Percentiles rank a stretch among this genome's conserved stretches.
Evolutionary conservation across 345 rosid genomes (phyloP).

Genomic region (Populus nigra): DNA sequence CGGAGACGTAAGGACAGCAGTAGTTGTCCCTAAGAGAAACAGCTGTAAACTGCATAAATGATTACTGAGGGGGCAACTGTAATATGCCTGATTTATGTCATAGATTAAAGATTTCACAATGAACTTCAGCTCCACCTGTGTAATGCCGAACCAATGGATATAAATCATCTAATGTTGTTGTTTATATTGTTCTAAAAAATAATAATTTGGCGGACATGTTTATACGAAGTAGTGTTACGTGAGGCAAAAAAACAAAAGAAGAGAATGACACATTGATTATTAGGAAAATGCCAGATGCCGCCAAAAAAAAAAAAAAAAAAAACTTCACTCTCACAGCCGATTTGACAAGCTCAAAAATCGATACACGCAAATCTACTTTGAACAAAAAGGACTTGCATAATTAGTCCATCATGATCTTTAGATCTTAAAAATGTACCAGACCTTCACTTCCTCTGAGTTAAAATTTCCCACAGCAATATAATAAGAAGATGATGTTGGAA

Average conservation of each 20-base stretch:
- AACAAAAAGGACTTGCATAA: neutral
- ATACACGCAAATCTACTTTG: neutral
- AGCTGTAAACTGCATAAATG: conserved; percentile 36
- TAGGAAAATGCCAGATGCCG: neutral
- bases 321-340: neutral
- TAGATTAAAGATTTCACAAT: conserved; percentile 35
- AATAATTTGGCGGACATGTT: neutral
- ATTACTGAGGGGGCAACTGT: conserved; percentile 37
- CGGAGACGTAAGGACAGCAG: conserved; percentile 50
- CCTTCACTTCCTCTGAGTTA: conserved; percentile 54
- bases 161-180: conserved; percentile 1
- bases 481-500: conserved; percentile 37
- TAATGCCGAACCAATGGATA: conserved; percentile 1
- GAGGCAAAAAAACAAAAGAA: neutral
- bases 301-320: too few species aligned
- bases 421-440: conserved; percentile 14
- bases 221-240: neutral
- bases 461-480: conserved; percentile 51
- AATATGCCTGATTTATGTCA: conserved; percentile 42
- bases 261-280: neutral
- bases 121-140: conserved; percentile 51
- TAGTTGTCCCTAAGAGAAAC: conserved; percentile 23
- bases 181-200: neutral
- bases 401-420: neutral
- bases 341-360: neutral